A percentile compares a stretch with the other conserved stretches of the same genome.
These are phyloP conservation scores for Chaetomiaceae sp. DNA, from an alignment of 2,329 filamentous ascomycete genomes.

Conservation along the genomic window DNA sequence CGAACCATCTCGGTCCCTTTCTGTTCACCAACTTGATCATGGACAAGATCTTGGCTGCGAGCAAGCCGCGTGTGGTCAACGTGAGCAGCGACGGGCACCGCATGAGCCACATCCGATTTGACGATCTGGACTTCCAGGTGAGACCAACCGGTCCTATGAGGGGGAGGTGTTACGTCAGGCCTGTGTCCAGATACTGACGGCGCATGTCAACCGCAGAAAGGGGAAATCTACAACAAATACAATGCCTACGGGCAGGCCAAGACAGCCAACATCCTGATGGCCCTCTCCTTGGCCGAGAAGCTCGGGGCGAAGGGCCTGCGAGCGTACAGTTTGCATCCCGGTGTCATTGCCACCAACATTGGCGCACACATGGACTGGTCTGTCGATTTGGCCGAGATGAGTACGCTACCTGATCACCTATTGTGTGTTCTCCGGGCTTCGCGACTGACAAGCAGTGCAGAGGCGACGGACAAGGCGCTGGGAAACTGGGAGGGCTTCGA, in stretches of 20 bases:
- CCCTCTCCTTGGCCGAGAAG: conserved; percentile 20
- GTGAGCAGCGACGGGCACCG: conserved; percentile 34
- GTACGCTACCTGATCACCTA: background rate
- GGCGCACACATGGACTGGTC: conserved; percentile 10
- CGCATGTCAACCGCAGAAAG: conserved; percentile 14
- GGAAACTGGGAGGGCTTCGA: conserved; percentile 14
- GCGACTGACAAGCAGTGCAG: conserved; percentile 3
- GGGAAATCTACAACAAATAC: conserved; percentile 21
- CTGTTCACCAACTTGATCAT: conserved; percentile 41
- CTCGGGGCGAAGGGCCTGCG: conserved; percentile 14
- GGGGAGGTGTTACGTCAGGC: no score
- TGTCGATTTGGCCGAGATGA: background rate
- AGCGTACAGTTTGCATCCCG: conserved; percentile 18
- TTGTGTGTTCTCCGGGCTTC: background rate
- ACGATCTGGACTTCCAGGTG: conserved; percentile 28
- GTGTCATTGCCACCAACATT: conserved; percentile 16
- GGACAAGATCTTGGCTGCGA: conserved; percentile 34
- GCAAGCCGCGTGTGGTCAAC: conserved; percentile 34
- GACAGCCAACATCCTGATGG: conserved; percentile 27
- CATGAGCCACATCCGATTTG: conserved; percentile 28
- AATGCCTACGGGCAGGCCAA: conserved; percentile 27
- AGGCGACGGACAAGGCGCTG: conserved; percentile 3
- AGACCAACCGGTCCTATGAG: no score
- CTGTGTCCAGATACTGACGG: background rate
- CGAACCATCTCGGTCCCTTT: conserved; percentile 42